These are phyloP conservation scores for Termitomyces titanicus DNA, from an alignment of 768 basidiomycete species.

Conservation along the genomic window DNA sequence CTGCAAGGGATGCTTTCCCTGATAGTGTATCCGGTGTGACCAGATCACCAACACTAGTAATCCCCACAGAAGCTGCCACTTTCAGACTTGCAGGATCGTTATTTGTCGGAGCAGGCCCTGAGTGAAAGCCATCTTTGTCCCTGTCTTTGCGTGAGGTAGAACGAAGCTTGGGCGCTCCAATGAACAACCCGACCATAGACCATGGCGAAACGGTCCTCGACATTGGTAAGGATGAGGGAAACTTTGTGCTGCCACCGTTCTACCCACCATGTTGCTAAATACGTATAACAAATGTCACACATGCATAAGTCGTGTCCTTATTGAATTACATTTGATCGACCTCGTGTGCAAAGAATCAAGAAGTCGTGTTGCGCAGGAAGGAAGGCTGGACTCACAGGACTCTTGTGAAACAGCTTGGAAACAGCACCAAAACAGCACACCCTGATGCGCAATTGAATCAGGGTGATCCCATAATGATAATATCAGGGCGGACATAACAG, in stretches of 20 bases:
- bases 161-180: slow-evolving; percentile 11
- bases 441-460: not conserved
- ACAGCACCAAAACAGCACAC: not conserved
- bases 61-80: not conserved
- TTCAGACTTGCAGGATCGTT: not conserved
- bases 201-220: slow-evolving; percentile 11
- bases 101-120: not conserved
- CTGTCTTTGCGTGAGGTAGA: slow-evolving; percentile 1
- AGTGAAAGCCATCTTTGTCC: not conserved
- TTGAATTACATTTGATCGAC: not conserved
- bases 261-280: not conserved
- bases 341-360: not conserved
- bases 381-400: not conserved
- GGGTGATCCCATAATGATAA: not conserved
- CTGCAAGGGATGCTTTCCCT: not conserved
- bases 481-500: too few species aligned
- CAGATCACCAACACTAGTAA: not conserved
- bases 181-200: slow-evolving; percentile 15
- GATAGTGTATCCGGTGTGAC: not conserved
- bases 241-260: not conserved
- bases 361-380: not conserved
- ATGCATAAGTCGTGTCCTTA: not conserved
- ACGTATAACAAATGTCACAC: not conserved
- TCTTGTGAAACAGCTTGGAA: too few species aligned
- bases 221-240: slow-evolving; percentile 2